These are phyloP conservation scores for Cerioporus squamosus DNA, from an alignment of 1,284 basidiomycete genomes.

Conservation along the genomic window DNA sequence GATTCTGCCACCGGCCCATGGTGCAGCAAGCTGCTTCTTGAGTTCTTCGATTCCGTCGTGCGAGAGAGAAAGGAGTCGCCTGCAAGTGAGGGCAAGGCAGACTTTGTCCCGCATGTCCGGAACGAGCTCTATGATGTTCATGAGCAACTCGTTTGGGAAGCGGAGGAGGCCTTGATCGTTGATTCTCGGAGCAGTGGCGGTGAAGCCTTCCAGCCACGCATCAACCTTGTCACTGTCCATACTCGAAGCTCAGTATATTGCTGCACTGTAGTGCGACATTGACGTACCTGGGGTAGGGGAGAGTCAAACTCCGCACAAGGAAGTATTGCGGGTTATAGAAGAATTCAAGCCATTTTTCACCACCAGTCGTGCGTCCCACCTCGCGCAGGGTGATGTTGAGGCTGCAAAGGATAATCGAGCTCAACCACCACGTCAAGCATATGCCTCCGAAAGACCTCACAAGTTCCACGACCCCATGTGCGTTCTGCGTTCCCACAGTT, in stretches of 20 bases:
- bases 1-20: neutral
- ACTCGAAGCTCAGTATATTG: neutral
- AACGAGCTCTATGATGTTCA: neutral
- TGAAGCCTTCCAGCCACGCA: neutral
- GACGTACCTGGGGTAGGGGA: neutral
- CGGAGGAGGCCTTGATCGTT: neutral
- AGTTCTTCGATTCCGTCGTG: neutral
- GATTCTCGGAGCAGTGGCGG: neutral
- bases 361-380: neutral
- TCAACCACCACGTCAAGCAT: neutral
- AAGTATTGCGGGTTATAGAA: neutral
- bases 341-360: neutral
- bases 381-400: neutral
- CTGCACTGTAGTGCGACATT: neutral
- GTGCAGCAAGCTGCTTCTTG: neutral
- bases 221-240: neutral
- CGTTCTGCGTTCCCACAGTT: neutral
- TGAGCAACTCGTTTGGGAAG: neutral
- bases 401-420: neutral
- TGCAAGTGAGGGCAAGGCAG: neutral
- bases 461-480: neutral
- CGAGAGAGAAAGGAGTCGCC: neutral
- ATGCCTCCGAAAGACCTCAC: neutral
- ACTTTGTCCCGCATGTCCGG: neutral
- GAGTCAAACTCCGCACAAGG: neutral